Base-by-base conservation (phyloP, 2,329 filamentous ascomycete genomes). In the Xylariaceae sp. region DNA sequence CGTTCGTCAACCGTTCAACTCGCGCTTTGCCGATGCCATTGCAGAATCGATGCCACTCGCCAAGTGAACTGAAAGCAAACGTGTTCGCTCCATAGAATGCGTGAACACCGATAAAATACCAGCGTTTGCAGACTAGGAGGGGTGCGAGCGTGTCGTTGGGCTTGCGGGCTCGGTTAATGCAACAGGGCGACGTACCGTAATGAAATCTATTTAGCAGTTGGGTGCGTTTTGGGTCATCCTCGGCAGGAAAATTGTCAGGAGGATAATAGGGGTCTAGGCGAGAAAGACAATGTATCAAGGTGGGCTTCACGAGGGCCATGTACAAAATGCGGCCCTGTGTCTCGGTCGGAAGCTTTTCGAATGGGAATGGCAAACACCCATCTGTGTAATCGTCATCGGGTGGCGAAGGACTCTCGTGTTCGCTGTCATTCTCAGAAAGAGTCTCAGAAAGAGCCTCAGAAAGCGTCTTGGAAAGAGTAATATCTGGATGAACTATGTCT, bases 31-130 rank as follows among this genome's bases (percentile, higher is more conserved):
- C 71, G 20, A 81, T 81, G 0, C 78, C 75, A 1, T 61, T 63
- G 50, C 72, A 74, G 60, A 83, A 83, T 43, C 77, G 73, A 50
- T 75, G 75, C 63, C 79, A 75, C 64, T 83, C 80, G 44, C 80
- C 80, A 0, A 83, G 66, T n/a, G 76, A 79, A n/a, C 77, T 80
- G 61, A 83, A 82, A 0, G 75, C 76, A 56, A 82, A 82, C 0
- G 69, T 77, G 60, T 83, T 83, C 1, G 68, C 56, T 7, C 78
- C 77, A 52, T 82, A 82, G 57, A 82, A 82, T 2, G 76, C 58
- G 54, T 77, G 74, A 2, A 68, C 62, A 0, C 75, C 77, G 1
- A 78, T 61, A 23, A 73, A 76, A 47, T 71, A 64, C 73, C 77
- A 79, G 1, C 67, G 61, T 52, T 70, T 76, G 49, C 66, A 75